Base-by-base conservation (phyloP, 441 rosid species). In the Eruca vesicaria region DNA sequence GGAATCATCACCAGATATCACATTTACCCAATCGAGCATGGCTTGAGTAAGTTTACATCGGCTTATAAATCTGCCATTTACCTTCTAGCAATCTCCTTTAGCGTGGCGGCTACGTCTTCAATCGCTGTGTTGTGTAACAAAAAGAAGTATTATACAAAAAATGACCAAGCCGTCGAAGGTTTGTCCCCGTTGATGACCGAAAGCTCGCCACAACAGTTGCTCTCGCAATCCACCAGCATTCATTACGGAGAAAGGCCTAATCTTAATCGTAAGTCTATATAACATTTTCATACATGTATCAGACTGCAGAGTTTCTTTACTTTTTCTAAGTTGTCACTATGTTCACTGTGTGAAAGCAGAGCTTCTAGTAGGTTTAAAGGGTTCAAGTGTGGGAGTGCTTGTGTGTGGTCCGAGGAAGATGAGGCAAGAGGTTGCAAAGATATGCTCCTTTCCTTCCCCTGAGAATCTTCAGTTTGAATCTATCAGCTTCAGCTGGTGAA, bases 401-500 rank as follows among this genome's bases (percentile, higher is more conserved):
- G 93, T 66, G 70, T 82, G 86, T 57, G 99, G 99, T 32, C 98
- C 98, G 1, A 87, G 71, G 85, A 87, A 79, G 82, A 74, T 90
- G 94, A 87, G 97, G 68, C 95, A 84, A 26, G 90, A 91, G 3
- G 91, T 85, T 38, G 98, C 98, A 5, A 75, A 66, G 19, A 82
- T 91, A 4, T 93, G 98, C 72, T 85, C 95, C 3, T 83, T 88
- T 12, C 85, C 90, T 20, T 63, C 80, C 65, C 83, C 85, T 5
- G 74, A 78, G 12, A 88, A 84, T 77, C 68, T 89, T 72, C 90
- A 88, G 21, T 93, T 89, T 35, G 94, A 95, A 80, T 91, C 92
- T 16, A 88, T 91, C 66, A 88, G 95, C 83, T 93, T 95, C 26
- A 86, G 83, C 81, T 93, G 97, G 95, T 90, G 91, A 93, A 57